Percentiles rank a stretch among this genome's conserved stretches.
Evolutionary conservation across 768 basidiomycete species (phyloP).

Genomic region (Lactifluus pinguis): DNA sequence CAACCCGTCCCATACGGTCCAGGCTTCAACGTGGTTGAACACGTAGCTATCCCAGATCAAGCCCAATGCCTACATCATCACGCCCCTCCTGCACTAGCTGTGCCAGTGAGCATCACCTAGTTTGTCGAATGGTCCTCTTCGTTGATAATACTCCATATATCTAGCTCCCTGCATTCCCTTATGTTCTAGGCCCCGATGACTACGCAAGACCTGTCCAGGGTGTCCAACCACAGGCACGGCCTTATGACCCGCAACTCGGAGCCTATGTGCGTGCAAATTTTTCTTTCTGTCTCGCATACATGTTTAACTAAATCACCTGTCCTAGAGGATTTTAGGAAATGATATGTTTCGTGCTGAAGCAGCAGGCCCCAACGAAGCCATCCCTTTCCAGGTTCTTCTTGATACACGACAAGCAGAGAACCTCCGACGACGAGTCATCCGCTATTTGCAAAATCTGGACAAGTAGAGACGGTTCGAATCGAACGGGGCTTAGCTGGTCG

Average conservation of each 20-base stretch:
- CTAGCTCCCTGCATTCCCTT: background rate
- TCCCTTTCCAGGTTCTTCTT: no score
- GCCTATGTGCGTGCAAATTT: background rate
- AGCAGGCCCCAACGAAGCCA: no score
- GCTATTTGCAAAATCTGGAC: no score
- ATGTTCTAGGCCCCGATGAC: background rate
- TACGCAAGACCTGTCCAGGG: background rate
- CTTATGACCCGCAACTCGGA: background rate
- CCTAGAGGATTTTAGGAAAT: no score
- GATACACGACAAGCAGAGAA: no score
- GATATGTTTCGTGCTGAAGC: no score
- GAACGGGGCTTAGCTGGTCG: no score
- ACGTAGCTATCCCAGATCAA: background rate
- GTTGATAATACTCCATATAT: background rate
- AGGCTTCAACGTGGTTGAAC: background rate
- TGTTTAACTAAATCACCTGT: no score
- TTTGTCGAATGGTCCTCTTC: background rate
- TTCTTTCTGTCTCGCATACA: background rate
- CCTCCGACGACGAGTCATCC: no score
- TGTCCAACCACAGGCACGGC: background rate
- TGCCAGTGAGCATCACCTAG: background rate
- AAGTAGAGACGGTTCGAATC: no score
- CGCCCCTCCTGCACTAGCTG: background rate
- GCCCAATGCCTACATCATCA: background rate
- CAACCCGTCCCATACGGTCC: background rate